Conservation (phyloP, 176 grass and related monocot species). For the Saccharum officinarum region DNA sequence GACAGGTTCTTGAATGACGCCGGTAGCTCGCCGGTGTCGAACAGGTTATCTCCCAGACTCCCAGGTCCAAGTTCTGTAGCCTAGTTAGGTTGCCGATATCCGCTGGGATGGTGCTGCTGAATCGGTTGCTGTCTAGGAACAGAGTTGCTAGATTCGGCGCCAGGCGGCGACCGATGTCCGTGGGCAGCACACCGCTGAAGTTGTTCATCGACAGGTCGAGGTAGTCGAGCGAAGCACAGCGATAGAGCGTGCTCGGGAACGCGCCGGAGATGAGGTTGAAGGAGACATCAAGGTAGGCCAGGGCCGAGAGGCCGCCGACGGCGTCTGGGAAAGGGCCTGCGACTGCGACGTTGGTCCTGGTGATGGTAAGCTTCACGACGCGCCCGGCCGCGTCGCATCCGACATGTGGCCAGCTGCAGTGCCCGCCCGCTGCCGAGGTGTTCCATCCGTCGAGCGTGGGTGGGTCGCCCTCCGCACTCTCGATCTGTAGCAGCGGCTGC, state of each 20-base stretch:
- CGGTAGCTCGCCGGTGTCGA: constrained; percentile 35
- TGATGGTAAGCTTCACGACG: constrained; percentile 19
- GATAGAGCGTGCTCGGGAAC: constrained; percentile 46
- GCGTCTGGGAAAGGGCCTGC: no score
- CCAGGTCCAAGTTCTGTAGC: no score
- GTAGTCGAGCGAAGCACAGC: constrained; percentile 32
- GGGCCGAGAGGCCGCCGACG: no score
- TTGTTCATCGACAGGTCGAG: constrained; percentile 29
- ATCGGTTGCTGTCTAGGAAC: constrained; percentile 18
- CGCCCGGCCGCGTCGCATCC: constrained; percentile 29
- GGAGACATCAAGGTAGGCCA: no score
- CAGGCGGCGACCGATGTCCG: no score
- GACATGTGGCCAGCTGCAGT: constrained; percentile 61
- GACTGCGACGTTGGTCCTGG: no score
- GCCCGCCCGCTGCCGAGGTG: not conserved
- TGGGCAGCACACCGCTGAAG: no score
- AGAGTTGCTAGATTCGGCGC: no score
- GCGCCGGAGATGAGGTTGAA: not conserved
- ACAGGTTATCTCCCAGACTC: constrained; percentile 16
- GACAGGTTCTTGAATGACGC: constrained; percentile 48
- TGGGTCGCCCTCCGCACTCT: constrained; percentile 47
- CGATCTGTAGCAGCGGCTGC: constrained; percentile 48
- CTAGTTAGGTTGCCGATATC: constrained; percentile 13
- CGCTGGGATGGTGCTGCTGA: constrained; percentile 41
- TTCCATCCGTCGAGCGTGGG: constrained; percentile 45